phyloP scores from a whole-genome alignment of 371 early-diverging fungal species.

The Gilbertella persicaria region DNA sequence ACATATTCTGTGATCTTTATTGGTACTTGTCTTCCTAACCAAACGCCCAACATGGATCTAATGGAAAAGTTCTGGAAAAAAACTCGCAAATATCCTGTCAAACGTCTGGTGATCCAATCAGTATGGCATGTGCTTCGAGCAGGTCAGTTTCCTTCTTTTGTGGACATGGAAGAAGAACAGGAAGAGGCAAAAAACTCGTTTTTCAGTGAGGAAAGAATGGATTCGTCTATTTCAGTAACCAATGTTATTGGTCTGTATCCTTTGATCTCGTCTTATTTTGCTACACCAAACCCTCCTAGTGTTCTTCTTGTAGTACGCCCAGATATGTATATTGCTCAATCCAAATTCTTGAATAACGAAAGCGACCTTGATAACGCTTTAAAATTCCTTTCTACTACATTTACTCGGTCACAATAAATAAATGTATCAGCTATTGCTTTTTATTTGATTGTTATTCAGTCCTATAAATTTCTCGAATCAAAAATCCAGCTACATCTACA shows the following conservation, averaged over 20 bases:
- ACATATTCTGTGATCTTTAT: conserved; percentile 4
- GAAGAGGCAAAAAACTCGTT: conserved; percentile 11
- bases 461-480: conserved; percentile 55
- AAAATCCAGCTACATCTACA: conserved; percentile 66
- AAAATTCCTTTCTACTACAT: not conserved
- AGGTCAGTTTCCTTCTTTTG: conserved; percentile 4
- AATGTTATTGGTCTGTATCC: conserved; percentile 5
- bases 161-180: conserved; percentile 7
- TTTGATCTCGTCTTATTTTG: conserved; percentile 3
- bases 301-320: conserved; percentile 16
- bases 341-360: conserved; percentile 9
- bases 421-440: not conserved
- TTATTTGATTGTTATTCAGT: not conserved
- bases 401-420: not conserved
- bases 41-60: not conserved
- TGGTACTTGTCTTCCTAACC: conserved; percentile 1
- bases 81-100: conserved; percentile 9
- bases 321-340: conserved; percentile 18
- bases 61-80: conserved; percentile 13
- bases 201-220: conserved; percentile 14
- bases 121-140: conserved; percentile 5
- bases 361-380: not conserved
- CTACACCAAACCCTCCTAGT: not conserved
- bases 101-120: conserved; percentile 14
- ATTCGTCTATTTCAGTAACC: conserved; percentile 7